phyloP scores from a whole-genome alignment of 179 eudicot species.

The Nepenthes alata region DNA sequence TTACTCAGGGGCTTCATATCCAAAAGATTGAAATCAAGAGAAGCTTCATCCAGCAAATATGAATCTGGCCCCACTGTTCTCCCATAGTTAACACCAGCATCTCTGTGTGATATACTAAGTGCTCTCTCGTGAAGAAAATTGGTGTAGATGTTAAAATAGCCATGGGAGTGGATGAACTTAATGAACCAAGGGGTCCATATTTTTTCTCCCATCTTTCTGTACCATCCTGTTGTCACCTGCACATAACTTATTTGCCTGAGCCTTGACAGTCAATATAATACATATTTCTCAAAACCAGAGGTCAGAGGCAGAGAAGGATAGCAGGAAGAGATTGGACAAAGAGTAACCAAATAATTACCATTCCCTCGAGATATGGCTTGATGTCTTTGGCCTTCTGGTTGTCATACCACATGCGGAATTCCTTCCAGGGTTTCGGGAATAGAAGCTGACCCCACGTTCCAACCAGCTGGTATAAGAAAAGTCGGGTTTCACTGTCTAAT shows the following conservation, averaged over 20 bases:
- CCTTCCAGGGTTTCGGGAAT: constrained; percentile 97
- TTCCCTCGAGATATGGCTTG: constrained; percentile 79
- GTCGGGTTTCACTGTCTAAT: constrained; percentile 41
- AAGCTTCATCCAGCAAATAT: constrained; percentile 34
- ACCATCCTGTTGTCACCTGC: constrained; percentile 97
- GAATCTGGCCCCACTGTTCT: constrained; percentile 93
- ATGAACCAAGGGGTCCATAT: constrained; percentile 99
- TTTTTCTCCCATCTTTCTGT: constrained; percentile 84
- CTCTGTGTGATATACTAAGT: constrained; percentile 80
- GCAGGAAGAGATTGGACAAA: not conserved
- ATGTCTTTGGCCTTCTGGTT: constrained; percentile 66
- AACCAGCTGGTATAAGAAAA: constrained; percentile 88
- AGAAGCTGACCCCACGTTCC: constrained; percentile 99
- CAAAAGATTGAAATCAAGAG: constrained; percentile 27
- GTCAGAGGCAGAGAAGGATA: constrained; percentile 2
- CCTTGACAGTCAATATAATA: not conserved
- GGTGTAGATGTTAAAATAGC: constrained; percentile 80
- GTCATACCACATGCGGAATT: constrained; percentile 92
- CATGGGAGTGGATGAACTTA: constrained; percentile 67
- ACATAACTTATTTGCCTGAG: constrained; percentile 3
- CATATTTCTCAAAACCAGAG: not conserved
- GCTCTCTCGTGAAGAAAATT: constrained; percentile 69
- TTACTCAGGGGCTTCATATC: constrained; percentile 46
- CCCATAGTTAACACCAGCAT: constrained; percentile 94
- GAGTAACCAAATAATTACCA: constrained; percentile 39